Evolutionary conservation across 192 early-diverging fungal species (phyloP), one percentile per base, ranked within the genome.

Genomic region (Chytriomyces sp.): DNA sequence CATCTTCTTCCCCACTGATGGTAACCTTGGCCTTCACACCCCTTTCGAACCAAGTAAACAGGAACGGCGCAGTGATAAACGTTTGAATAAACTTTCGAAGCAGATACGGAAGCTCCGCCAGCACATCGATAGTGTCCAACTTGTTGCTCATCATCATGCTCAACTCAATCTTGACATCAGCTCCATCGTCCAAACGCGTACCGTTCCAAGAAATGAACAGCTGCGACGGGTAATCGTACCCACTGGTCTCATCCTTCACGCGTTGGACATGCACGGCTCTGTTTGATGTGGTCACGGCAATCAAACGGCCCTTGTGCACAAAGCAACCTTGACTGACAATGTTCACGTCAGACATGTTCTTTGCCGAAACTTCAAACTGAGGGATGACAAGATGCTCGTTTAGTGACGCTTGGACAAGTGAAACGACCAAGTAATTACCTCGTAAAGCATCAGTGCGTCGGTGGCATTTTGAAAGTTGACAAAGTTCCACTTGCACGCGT

Each of bases 31-130:
- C 92, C 11, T 83, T 84, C 2, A 89, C 90, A 35, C 89, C 86
- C 70, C n/a, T 9, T 45, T 95, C 91, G 67, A 92, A 91, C 91
- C 95, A 96, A 83, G 96, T 94, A 82, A 95, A 98, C 35, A 95
- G 88, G 74, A 91, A 97, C 45, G 96, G 96, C 72, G 93, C 93
- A 24, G 94, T 95, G 45, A 98, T 91, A 74, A 96, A 90, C 0
- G 95, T 91, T 82, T 96, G 93, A 53, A 98, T 93, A 60, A 96
- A 80, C 72, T 94, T 95, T 61, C 93, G 88, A 13, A 98, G 59
- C 45, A 97, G 81, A 81, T 89, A 98, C 18, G 96, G 95, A 79
- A 98, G 89, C 77, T 95, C 94, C 26, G 86, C 81, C 53, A 98
- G 81, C 18, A 97, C 86, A 81, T 98, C 95, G 63, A 98, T 92